These are phyloP conservation scores for Lipomyces sp. DNA, from an alignment of 805 yeast genomes.

Conservation along the genomic window DNA sequence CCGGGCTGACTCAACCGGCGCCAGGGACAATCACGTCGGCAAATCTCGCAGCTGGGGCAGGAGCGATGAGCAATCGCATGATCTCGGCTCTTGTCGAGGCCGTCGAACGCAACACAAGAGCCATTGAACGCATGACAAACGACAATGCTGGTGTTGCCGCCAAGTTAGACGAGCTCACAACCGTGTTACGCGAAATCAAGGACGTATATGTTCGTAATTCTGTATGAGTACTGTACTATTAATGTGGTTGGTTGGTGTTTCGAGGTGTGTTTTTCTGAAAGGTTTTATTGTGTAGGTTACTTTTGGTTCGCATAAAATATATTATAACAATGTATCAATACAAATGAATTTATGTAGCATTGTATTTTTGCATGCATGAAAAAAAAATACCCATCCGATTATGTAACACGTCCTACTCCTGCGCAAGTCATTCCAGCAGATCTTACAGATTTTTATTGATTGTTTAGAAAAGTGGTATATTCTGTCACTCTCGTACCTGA, in stretches of 20 bases:
- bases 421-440: not conserved
- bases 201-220: slow-evolving; percentile 18
- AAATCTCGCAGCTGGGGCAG: slow-evolving; percentile 12
- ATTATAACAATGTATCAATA: slow-evolving; percentile 2
- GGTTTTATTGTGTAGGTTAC: not conserved
- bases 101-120: slow-evolving; percentile 28
- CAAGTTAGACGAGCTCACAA: slow-evolving; percentile 19
- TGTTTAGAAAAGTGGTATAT: not conserved
- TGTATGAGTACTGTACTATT: not conserved
- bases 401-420: not conserved
- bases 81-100: slow-evolving; percentile 22
- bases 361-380: not conserved
- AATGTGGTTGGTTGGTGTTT: not conserved
- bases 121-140: slow-evolving; percentile 18
- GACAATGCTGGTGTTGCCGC: slow-evolving; percentile 16
- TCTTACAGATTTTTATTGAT: not conserved
- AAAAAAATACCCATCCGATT: not conserved
- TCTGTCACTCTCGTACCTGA: not conserved
- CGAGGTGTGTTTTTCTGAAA: not conserved
- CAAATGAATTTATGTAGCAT: not conserved
- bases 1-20: not conserved
- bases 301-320: not conserved
- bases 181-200: slow-evolving; percentile 17
- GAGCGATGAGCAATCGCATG: slow-evolving; percentile 35
- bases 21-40: slow-evolving; percentile 11